phyloP scores from a whole-genome alignment of 1,284 basidiomycete species.

The Cutaneotrichosporon cavernicola region DNA sequence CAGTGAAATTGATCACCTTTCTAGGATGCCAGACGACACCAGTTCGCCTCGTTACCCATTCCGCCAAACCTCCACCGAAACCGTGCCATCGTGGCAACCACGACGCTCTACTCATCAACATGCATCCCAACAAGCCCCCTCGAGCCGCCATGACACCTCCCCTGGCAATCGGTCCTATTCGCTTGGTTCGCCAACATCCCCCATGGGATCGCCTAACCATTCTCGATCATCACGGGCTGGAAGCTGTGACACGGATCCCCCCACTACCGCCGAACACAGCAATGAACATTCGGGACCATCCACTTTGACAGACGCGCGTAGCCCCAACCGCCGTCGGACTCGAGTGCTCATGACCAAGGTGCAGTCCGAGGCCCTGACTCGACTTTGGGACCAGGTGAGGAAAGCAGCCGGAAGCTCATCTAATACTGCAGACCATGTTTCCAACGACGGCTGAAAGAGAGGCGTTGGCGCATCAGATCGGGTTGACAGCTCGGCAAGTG shows the following conservation, averaged over 20 bases:
- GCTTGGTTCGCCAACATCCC: background rate
- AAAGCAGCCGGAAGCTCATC: background rate
- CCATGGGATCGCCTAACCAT: background rate
- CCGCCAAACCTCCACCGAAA: background rate
- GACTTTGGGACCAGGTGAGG: constrained; percentile 29
- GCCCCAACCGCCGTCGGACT: constrained; percentile 25
- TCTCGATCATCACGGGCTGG: constrained; percentile 2
- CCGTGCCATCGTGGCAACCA: background rate
- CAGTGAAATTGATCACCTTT: background rate
- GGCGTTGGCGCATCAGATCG: constrained; percentile 37
- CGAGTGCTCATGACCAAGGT: constrained; percentile 34
- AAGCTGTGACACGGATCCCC: background rate
- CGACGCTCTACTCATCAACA: background rate
- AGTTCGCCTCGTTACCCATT: background rate
- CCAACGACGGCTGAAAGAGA: constrained; percentile 42
- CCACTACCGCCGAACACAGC: background rate
- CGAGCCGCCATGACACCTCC: background rate
- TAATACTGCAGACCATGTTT: constrained; percentile 41
- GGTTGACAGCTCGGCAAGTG: constrained; percentile 47
- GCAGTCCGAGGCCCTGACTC: constrained; percentile 25
- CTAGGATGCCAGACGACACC: background rate
- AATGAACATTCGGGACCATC: background rate
- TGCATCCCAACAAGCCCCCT: background rate
- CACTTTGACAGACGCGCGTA: background rate
- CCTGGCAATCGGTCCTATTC: background rate